phyloP scores from a whole-genome alignment of 345 rosid genomes.

The Boechera divaricarpa region DNA sequence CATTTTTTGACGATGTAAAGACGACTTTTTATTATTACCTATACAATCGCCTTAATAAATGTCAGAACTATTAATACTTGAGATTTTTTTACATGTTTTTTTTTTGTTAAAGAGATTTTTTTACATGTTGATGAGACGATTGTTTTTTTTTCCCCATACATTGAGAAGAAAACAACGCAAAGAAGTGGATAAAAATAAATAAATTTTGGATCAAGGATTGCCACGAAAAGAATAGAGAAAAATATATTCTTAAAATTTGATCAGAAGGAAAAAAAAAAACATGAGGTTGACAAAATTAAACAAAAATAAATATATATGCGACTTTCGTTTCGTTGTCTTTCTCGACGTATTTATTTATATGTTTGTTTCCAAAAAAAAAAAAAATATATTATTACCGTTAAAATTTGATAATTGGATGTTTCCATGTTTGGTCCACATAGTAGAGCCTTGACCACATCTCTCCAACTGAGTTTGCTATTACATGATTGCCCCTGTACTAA shows the following conservation, averaged over 20 bases:
- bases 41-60: background rate
- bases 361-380: conserved; percentile 18
- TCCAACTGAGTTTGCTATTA: background rate
- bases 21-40: background rate
- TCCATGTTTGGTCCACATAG: conserved; percentile 37
- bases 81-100: background rate
- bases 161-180: background rate
- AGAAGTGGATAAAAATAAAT: background rate
- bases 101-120: too few relatives aligned
- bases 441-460: conserved; percentile 45
- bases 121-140: background rate
- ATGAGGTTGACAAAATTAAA: conserved; percentile 40
- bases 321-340: conserved; percentile 14
- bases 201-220: conserved; percentile 4
- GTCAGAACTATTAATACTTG: background rate
- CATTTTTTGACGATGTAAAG: background rate
- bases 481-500: conserved; percentile 18
- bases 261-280: conserved; percentile 19
- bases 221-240: background rate
- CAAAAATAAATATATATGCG: conserved; percentile 17
- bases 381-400: conserved; percentile 30
- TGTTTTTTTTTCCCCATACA: background rate
- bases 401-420: conserved; percentile 41
- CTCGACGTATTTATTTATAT: conserved; percentile 17
- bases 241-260: background rate